Evolutionary conservation across 495 filamentous ascomycete genomes (phyloP).

Genomic region (Eremomyces bilateralis): DNA sequence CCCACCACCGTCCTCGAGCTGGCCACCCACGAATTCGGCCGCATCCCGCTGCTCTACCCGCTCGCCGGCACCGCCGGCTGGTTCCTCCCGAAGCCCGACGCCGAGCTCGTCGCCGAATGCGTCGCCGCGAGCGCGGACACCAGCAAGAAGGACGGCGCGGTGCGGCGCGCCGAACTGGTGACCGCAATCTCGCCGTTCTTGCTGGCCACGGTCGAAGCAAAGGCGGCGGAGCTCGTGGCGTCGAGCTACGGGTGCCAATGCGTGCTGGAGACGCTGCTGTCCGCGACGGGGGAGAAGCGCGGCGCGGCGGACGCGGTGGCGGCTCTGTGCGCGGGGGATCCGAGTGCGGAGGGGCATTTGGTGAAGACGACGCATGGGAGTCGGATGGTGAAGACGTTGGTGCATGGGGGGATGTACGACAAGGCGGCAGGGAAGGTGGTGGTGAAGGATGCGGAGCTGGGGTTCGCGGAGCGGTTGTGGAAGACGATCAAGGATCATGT

Average conservation of each 20-base stretch:
- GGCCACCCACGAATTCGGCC: slow-evolving; percentile 46
- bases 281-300: slow-evolving; percentile 49
- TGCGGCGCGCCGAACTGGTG: slow-evolving; percentile 54
- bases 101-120: slow-evolving; percentile 39
- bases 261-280: slow-evolving; percentile 59
- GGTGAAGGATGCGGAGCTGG: slow-evolving; percentile 49
- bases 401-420: slow-evolving; percentile 72
- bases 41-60: slow-evolving; percentile 64
- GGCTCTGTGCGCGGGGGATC: slow-evolving; percentile 38
- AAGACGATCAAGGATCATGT: slow-evolving; percentile 51
- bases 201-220: slow-evolving; percentile 44
- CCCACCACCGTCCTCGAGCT: slow-evolving; percentile 32
- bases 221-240: slow-evolving; percentile 41
- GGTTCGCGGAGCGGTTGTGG: slow-evolving; percentile 61
- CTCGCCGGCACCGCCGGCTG: slow-evolving; percentile 50
- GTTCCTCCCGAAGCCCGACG: slow-evolving; percentile 33
- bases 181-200: slow-evolving; percentile 42
- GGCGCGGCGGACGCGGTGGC: slow-evolving; percentile 52
- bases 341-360: slow-evolving; percentile 33
- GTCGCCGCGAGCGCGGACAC: slow-evolving; percentile 47
- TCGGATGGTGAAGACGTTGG: slow-evolving; percentile 75
- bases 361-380: slow-evolving; percentile 41
- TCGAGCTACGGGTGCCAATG: slow-evolving; percentile 73
- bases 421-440: slow-evolving; percentile 37
- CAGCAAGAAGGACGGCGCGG: slow-evolving; percentile 72